A percentile compares a stretch with the other conserved stretches of the same genome.
phyloP scores from a whole-genome alignment of 2,329 filamentous ascomycete genomes.

The Talaromyces sp. region DNA sequence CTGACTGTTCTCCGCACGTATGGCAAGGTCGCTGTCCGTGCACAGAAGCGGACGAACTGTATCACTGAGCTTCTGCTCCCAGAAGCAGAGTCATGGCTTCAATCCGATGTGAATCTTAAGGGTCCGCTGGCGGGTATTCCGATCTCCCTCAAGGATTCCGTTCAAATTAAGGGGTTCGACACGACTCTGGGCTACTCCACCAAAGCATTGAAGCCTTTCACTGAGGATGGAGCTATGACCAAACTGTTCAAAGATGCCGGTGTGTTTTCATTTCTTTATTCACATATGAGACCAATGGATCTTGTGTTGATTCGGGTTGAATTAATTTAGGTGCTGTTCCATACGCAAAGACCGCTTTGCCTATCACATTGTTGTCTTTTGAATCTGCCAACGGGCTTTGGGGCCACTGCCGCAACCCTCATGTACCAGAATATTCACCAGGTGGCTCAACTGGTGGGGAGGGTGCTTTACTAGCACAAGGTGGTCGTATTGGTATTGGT shows the following conservation, averaged over 20 bases:
- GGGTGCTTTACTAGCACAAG: constrained; percentile 76
- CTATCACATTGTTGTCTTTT: constrained; percentile 83
- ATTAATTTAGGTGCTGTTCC: constrained; percentile 70
- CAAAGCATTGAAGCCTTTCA: constrained; percentile 67
- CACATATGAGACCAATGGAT: no score
- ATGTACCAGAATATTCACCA: constrained; percentile 80
- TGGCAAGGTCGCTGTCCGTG: constrained; percentile 80
- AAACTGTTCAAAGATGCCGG: constrained; percentile 79
- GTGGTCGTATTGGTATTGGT: constrained; percentile 83
- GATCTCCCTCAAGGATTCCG: constrained; percentile 76
- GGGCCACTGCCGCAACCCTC: constrained; percentile 80
- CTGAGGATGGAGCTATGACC: constrained; percentile 71
- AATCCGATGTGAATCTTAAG: constrained; percentile 67
- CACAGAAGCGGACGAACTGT: constrained; percentile 85
- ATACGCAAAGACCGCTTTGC: constrained; percentile 90
- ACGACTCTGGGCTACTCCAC: constrained; percentile 77
- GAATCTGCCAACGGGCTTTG: constrained; percentile 80
- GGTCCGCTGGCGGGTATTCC: constrained; percentile 87
- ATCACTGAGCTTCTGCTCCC: constrained; percentile 83
- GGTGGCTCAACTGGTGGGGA: constrained; percentile 90
- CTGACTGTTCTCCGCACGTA: constrained; percentile 80
- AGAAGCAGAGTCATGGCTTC: constrained; percentile 73
- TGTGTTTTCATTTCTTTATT: constrained; percentile 25
- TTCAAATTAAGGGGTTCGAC: constrained; percentile 82
- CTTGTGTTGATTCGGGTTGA: not conserved